Conservation (phyloP, 108 stramenopile species). For the Skeletonema grethae region DNA sequence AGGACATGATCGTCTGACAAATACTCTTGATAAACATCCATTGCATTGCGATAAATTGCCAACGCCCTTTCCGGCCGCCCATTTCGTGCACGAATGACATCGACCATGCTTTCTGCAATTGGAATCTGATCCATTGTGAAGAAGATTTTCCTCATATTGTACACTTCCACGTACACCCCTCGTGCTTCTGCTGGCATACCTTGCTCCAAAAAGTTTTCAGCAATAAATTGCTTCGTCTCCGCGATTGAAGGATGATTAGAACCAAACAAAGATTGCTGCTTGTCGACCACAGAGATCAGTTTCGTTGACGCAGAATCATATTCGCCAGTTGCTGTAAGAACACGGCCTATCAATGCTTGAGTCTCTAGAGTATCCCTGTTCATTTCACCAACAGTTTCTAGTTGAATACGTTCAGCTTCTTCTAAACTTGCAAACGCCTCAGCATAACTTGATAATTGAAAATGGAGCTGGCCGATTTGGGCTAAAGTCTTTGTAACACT, state of each 20-base stretch:
- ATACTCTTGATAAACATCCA: slow-evolving; percentile 43
- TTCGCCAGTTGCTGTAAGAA: slow-evolving; percentile 52
- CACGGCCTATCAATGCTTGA: slow-evolving; percentile 59
- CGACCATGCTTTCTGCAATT: slow-evolving; percentile 42
- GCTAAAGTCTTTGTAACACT: slow-evolving; percentile 65
- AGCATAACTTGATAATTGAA: slow-evolving; percentile 55
- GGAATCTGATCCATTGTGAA: slow-evolving; percentile 60
- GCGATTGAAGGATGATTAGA: slow-evolving; percentile 64
- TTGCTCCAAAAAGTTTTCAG: slow-evolving; percentile 59
- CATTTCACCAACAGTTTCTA: slow-evolving; percentile 47
- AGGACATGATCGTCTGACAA: slow-evolving; percentile 33
- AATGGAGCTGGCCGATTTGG: slow-evolving; percentile 64
- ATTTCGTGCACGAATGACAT: slow-evolving; percentile 37
- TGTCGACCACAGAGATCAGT: slow-evolving; percentile 47
- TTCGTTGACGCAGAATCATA: slow-evolving; percentile 53
- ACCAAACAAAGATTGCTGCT: slow-evolving; percentile 59
- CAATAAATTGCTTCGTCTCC: slow-evolving; percentile 65
- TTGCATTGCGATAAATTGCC: slow-evolving; percentile 66
- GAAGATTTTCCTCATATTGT: slow-evolving; percentile 70
- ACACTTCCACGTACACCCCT: slow-evolving; percentile 58
- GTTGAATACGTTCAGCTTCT: slow-evolving; percentile 58
- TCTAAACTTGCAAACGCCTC: slow-evolving; percentile 53
- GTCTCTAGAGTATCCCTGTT: slow-evolving; percentile 71
- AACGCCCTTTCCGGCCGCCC: slow-evolving; percentile 57
- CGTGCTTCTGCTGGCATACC: slow-evolving; percentile 52